Evolutionary conservation across 768 basidiomycete species (phyloP), one percentile per base, ranked within the genome.

Genomic region (Royoungia palumana): DNA sequence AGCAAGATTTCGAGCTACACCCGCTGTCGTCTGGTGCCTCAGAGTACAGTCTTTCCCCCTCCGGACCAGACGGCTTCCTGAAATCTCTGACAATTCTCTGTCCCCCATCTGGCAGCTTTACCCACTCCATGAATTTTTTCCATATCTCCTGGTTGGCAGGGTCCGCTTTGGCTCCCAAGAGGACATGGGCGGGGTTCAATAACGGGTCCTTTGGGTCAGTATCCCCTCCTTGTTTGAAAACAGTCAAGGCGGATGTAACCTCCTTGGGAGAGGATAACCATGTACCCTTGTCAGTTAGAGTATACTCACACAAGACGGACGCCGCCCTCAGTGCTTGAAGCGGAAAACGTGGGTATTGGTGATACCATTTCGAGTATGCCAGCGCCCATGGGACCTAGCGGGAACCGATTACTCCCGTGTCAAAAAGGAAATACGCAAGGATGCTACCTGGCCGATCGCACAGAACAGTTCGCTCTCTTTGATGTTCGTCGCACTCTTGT

Each of bases 401-500:
- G 1, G 36, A 11, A 22, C 35, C 37, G 53, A 12, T 28, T 13
- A 8, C 5, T 38, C 16, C 22, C 16, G 16, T 24, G 17, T 19
- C 11, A 24, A 30, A 44, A 39, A 6, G 3, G 16, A 20, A 2
- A 38, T 20, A 6, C 10, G 24, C 20, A 7, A 3, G 44, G 72
- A 21, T 7, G 47, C 2, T 28, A 57, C 78, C 62, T 80, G 78
- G 8, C 79, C 78, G 21, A 81, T 78, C 10, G 59, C 65, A 35
- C 71, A 67, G 47, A 79, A 81, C 11, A 81, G 50, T 41, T 67
- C 59, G 25, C 73, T 77, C 50, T 81, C 78, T 50, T 79, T 81
- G 61, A 81, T 79, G 56, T 81, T 80, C 0, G 79, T 81, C 9
- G 80, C 79, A 44, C 77, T 77, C 54, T 80, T 81, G 53, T 82